These are phyloP conservation scores for Pyrrhoderma noxium DNA, from an alignment of 1,284 basidiomycete genomes.

Conservation along the genomic window DNA sequence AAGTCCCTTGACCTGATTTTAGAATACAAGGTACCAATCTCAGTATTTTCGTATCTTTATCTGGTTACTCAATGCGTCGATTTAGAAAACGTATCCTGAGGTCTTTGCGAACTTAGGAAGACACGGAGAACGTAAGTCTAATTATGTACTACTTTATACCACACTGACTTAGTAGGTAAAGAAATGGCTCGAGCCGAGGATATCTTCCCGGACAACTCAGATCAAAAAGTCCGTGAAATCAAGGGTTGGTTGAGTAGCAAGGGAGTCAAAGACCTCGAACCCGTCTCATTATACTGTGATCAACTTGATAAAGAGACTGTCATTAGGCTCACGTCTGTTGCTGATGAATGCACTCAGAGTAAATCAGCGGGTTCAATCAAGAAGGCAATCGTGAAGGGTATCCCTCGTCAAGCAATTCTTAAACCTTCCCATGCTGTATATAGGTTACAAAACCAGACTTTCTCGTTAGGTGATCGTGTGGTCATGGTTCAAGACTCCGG, in stretches of 20 bases:
- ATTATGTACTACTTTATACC: neutral
- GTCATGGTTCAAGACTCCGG: slow-evolving; percentile 95
- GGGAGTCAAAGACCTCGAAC: slow-evolving; percentile 86
- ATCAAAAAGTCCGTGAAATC: slow-evolving; percentile 68
- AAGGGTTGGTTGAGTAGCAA: slow-evolving; percentile 84
- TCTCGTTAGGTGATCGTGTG: slow-evolving; percentile 90
- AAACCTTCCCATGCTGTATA: slow-evolving; percentile 91
- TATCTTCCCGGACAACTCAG: slow-evolving; percentile 62
- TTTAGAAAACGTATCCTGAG: slow-evolving; percentile 68
- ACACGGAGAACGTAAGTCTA: slow-evolving; percentile 56
- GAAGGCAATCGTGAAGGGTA: slow-evolving; percentile 84
- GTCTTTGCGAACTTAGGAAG: slow-evolving; percentile 67
- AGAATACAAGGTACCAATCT: slow-evolving; percentile 70
- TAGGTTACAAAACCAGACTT: slow-evolving; percentile 86
- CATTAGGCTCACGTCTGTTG: slow-evolving; percentile 67
- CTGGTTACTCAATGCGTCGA: slow-evolving; percentile 9
- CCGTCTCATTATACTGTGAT: slow-evolving; percentile 88
- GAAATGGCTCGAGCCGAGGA: slow-evolving; percentile 72
- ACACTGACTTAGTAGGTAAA: slow-evolving; percentile 23
- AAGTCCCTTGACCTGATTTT: slow-evolving; percentile 76
- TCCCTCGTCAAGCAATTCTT: slow-evolving; percentile 90
- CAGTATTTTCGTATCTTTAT: neutral
- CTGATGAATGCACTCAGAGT: slow-evolving; percentile 56
- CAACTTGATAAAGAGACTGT: slow-evolving; percentile 85
- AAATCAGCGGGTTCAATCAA: slow-evolving; percentile 66